Evolutionary conservation across 1,284 basidiomycete genomes (phyloP), one percentile per base, ranked within the genome.

Genomic region (Fomitopsis pinicola): DNA sequence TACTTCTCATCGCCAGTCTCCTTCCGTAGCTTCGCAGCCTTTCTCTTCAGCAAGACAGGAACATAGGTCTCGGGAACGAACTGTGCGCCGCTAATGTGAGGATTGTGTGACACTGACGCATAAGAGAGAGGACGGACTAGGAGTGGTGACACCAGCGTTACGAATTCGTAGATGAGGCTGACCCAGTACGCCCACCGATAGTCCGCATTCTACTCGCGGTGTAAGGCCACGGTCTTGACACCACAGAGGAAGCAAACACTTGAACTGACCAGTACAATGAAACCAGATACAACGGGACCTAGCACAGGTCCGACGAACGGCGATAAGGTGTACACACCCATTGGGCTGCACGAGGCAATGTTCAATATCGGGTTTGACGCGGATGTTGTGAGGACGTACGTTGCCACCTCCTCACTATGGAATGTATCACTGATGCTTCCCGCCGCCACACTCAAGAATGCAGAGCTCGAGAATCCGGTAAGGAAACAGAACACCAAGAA

Each of bases 131-230:
- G 7, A 73, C 79, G 58, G 65, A 92, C 86, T 38, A 80, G 38
- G 52, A 83, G 68, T 12, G 89, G 69, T 0, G 79, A 73, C 8
- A 83, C 44, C 9, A 75, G 71, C 66, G 86, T 77, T 1, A 68
- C 68, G 60, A 83, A 83, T 8, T 78, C 78, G 87, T 87, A 90
- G 42, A 89, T 88, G 2, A 87, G 68, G 55, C 89, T 71, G 30
- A 89, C 74, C 61, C 86, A 83, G 72, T 87, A 94, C 0, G 89
- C 91, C 92, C 91, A 94, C 57, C 89, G 76, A 92, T 92, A 95
- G 60, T 82, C 65, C 0, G 83, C 67, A 65, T 89, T 79, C 80
- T 87, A 65, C 55, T 26, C 8, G 8, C 30, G 22, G 6, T 12
- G 35, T 12, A 12, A 40, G 14, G 38, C 2, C 7, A 35, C 7